phyloP scores from a whole-genome alignment of 2,329 filamentous ascomycete genomes.

The Pyrenophora teres region DNA sequence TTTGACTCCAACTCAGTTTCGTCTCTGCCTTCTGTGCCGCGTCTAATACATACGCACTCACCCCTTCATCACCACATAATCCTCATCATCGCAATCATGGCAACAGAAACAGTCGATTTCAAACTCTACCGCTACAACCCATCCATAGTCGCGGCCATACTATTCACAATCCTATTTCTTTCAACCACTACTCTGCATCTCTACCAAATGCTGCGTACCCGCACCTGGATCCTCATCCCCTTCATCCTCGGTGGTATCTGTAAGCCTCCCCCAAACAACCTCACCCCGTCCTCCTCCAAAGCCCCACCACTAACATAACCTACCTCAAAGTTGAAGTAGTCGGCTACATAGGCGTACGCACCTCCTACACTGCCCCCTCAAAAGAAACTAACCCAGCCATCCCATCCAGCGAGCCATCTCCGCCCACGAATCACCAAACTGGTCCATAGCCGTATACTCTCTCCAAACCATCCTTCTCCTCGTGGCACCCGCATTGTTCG shows the following conservation, averaged over 20 bases:
- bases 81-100: not conserved
- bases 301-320: no score
- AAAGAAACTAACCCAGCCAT: not conserved
- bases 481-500: constrained; percentile 54
- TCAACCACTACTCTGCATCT: constrained; percentile 48
- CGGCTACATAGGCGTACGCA: constrained; percentile 51
- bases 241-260: constrained; percentile 58
- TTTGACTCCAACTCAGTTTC: no score
- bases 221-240: constrained; percentile 58
- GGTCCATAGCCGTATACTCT: constrained; percentile 47
- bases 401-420: constrained; percentile 10
- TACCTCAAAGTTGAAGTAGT: constrained; percentile 51
- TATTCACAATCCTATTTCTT: constrained; percentile 56
- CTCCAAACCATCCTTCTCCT: constrained; percentile 43
- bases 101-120: constrained; percentile 5
- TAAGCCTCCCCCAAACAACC: constrained; percentile 33
- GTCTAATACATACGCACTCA: not conserved
- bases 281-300: no score
- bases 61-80: not conserved
- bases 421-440: constrained; percentile 28
- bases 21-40: no score
- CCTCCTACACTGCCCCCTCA: not conserved
- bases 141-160: constrained; percentile 52
- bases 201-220: constrained; percentile 49
- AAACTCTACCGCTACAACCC: constrained; percentile 48